Base-by-base conservation (phyloP, 306 rosid genomes). In the Prunus mongolica region DNA sequence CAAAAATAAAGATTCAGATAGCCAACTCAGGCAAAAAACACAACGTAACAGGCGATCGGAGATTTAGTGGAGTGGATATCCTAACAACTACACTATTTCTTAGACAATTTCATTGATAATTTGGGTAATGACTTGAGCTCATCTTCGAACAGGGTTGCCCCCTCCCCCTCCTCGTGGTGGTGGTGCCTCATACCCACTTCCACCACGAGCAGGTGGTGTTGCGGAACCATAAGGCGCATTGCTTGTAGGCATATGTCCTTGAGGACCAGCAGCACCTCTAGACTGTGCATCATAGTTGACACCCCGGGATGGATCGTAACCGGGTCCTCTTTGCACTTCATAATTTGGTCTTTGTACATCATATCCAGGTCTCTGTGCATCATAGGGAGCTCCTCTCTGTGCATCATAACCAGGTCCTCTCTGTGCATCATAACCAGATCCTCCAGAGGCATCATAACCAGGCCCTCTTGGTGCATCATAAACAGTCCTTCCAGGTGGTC, bases 81-180 rank as follows among this genome's bases (percentile, higher is more conserved):
- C 22, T 47, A 25, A 25, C 24, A 25, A 19, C 30, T 2, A 75
- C 22, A 52, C 27, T 6, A 16, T 46, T 25, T 75, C 27, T 24
- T n/a, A 60, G 60, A 46, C 57, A 72, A 47, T 51, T 57, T 60
- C 52, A 13, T 6, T 10, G 8, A 38, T 24, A 38, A 38, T 28
- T 32, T 8, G 27, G 69, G 24, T 27, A 57, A 79, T 15, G 66
- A 41, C 78, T 75, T 52, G 28, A 55, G 71, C 69, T 94, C 93
- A 86, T 87, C 93, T 84, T 84, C 94, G 85, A 32, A 34, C 81
- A 3, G 89, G 89, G 83, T 93, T 91, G 80, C 84, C 89, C 50
- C 89, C 92, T 81, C 84, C 89, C 27, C 84, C 91, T 52, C 91
- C 91, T 60, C 90, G 95, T 56, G 87, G 51, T 5, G 76, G 84